Conservation (phyloP, 2,329 filamentous ascomycete genomes). For the Epichloe scottii region DNA sequence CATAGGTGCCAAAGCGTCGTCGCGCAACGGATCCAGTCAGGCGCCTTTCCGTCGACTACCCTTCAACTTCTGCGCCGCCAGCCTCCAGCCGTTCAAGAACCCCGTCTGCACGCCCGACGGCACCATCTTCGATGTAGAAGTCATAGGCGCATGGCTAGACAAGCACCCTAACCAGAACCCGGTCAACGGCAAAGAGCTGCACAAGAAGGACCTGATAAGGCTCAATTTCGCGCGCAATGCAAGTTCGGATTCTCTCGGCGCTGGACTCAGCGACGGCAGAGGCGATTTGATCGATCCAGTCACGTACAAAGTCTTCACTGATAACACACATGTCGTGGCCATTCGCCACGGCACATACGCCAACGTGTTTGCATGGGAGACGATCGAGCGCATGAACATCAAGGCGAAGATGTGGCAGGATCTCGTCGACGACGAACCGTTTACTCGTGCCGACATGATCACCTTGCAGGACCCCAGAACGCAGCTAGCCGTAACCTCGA, state of each 20-base stretch:
- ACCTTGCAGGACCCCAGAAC: constrained; percentile 91
- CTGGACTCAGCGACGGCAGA: constrained; percentile 37
- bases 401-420: constrained; percentile 95
- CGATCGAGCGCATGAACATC: constrained; percentile 87
- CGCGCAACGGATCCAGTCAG: constrained; percentile 31
- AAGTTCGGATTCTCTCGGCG: constrained; percentile 41
- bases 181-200: constrained; percentile 67
- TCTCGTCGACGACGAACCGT: constrained; percentile 75
- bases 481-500: constrained; percentile 69
- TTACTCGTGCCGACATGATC: constrained; percentile 83
- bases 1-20: constrained; percentile 53
- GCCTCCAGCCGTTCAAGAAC: constrained; percentile 86
- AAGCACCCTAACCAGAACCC: constrained; percentile 83
- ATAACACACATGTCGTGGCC: constrained; percentile 94
- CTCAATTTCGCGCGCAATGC: constrained; percentile 89
- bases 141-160: constrained; percentile 87
- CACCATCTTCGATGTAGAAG: constrained; percentile 88
- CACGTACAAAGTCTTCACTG: constrained; percentile 93
- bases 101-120: constrained; percentile 83
- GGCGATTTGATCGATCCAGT: constrained; percentile 91
- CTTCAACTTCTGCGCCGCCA: constrained; percentile 96
- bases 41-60: constrained; percentile 76
- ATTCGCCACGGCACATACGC: constrained; percentile 68
- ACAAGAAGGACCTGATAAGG: constrained; percentile 73
- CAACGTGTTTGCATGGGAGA: constrained; percentile 95